Percentiles rank a stretch among this genome's conserved stretches.
Conservation (phyloP, 306 rosid genomes). For the Vicia faba region DNA sequence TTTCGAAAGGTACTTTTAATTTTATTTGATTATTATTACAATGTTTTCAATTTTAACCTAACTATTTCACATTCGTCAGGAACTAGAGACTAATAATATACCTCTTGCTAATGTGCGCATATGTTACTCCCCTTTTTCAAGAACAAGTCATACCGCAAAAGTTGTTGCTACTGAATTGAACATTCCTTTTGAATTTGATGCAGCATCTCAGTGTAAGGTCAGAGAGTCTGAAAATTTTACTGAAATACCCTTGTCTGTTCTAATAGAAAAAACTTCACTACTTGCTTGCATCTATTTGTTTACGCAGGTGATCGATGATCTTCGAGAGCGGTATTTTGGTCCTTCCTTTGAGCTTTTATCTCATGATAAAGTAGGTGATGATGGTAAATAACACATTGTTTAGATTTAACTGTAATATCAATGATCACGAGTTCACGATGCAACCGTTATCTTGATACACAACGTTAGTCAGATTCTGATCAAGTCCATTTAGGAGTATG, state of each 20-base stretch:
- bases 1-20: slow-evolving; percentile 52
- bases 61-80: slow-evolving; percentile 45
- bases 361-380: slow-evolving; percentile 72
- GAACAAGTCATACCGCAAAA: slow-evolving; percentile 72
- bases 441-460: no score
- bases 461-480: slow-evolving; percentile 14
- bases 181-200: slow-evolving; percentile 65
- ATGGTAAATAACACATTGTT: neutral
- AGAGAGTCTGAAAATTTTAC: no score
- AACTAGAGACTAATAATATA: slow-evolving; percentile 52
- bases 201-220: slow-evolving; percentile 79
- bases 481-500: slow-evolving; percentile 19
- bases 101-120: slow-evolving; percentile 64
- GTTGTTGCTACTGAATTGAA: slow-evolving; percentile 59
- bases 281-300: neutral
- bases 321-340: slow-evolving; percentile 83
- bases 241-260: no score
- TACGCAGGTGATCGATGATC: slow-evolving; percentile 62
- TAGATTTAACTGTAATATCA: neutral
- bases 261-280: no score
- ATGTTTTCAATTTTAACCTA: neutral
- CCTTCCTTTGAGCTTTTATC: slow-evolving; percentile 79
- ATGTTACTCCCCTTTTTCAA: slow-evolving; percentile 84
- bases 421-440: neutral
- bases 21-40: neutral